phyloP scores from a whole-genome alignment of 306 rosid species.

The Trifolium pratense region DNA sequence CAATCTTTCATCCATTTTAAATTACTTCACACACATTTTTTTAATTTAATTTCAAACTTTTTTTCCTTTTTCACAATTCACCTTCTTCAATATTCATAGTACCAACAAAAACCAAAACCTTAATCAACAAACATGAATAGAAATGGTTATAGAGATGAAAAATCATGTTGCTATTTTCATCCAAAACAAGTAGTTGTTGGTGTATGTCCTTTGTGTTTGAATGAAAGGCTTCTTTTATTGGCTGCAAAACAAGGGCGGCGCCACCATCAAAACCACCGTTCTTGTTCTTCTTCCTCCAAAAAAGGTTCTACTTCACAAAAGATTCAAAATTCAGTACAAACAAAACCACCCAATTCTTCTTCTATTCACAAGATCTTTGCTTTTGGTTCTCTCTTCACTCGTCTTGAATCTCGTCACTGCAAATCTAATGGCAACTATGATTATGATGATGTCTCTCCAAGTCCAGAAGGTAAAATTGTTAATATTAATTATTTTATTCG shows the following conservation, averaged over 20 bases:
- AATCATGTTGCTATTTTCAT: conserved; percentile 77
- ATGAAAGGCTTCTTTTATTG: conserved; percentile 74
- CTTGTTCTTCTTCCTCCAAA: conserved; percentile 36
- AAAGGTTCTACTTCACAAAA: conserved; percentile 31
- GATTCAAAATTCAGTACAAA: conserved; percentile 41
- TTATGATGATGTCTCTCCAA: conserved; percentile 65
- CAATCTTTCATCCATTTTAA: conserved; percentile 19
- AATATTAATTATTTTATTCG: background rate
- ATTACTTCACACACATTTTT: conserved; percentile 35
- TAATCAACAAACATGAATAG: conserved; percentile 34
- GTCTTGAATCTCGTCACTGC: conserved; percentile 64
- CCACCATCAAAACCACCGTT: conserved; percentile 22
- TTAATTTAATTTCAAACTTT: background rate
- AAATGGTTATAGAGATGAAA: conserved; percentile 62
- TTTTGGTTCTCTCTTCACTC: conserved; percentile 77
- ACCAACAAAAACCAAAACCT: background rate
- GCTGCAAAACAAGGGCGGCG: conserved; percentile 66
- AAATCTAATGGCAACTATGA: conserved; percentile 55
- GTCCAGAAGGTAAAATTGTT: conserved; percentile 77
- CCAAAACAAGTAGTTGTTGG: conserved; percentile 78
- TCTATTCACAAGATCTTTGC: conserved; percentile 87
- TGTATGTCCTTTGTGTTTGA: conserved; percentile 80
- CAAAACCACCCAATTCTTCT: conserved; percentile 48
- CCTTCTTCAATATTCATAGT: background rate
- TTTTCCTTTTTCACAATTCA: conserved; percentile 34